Conservation (phyloP, 352 stramenopile genomes). For the Globisporangium apiculatum region DNA sequence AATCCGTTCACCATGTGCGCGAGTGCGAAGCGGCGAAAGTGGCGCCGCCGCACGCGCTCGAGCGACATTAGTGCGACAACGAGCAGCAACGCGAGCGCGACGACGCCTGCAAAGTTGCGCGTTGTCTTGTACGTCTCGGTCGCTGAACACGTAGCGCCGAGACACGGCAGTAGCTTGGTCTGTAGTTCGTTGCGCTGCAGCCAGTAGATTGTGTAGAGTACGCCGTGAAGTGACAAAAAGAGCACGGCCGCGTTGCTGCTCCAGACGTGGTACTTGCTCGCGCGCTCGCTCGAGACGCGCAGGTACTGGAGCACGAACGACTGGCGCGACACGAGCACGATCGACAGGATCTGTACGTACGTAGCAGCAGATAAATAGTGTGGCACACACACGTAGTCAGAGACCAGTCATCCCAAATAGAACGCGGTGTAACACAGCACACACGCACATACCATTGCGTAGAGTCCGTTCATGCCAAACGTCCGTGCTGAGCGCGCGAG, state of each 20-base stretch:
- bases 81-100: conserved; percentile 37
- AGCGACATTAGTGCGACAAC: conserved; percentile 39
- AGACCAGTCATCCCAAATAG: background rate
- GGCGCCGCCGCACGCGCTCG: conserved; percentile 35
- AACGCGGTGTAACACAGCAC: no score
- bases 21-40: conserved; percentile 49
- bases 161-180: conserved; percentile 51
- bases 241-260: conserved; percentile 45
- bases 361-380: no score
- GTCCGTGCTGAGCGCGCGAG: conserved; percentile 39
- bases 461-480: conserved; percentile 67
- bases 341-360: conserved; percentile 29
- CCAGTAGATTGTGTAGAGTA: conserved; percentile 51
- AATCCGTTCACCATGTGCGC: conserved; percentile 45
- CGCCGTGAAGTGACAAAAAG: conserved; percentile 38
- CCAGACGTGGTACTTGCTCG: conserved; percentile 53
- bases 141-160: conserved; percentile 15
- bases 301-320: conserved; percentile 66
- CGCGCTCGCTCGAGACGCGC: conserved; percentile 45
- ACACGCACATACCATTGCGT: conserved; percentile 19
- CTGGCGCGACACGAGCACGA: conserved; percentile 48
- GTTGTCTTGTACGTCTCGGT: conserved; percentile 43
- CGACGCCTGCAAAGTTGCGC: conserved; percentile 57
- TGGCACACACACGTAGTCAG: background rate
- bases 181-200: conserved; percentile 36